Base-by-base conservation (phyloP, 768 basidiomycete genomes). In the Naganishia vaughanmartiniae region DNA sequence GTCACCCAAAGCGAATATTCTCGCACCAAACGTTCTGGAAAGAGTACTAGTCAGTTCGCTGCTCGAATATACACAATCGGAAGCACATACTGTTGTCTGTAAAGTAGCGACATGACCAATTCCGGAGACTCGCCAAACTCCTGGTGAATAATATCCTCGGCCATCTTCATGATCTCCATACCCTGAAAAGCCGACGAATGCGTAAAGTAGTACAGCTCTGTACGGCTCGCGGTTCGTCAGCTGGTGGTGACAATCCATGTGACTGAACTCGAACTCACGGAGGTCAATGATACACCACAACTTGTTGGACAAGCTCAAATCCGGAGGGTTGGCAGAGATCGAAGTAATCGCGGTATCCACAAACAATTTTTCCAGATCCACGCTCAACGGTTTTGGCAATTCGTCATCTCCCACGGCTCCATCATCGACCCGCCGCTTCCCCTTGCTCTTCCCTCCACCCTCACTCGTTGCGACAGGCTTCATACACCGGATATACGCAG, bases 181-280 rank as follows among this genome's bases (percentile, higher is more conserved):
- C 48, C 65, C 65, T 66, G 48, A 33, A 33, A 53, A 17, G 65
- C 53, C 48, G 48, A 51, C 15, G 46, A 54, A 54, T 54, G 53
- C 31, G 53, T 66, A 53, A 66, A 66, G 19, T 66, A 54, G 30
- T 66, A 66, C 30, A 66, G 65, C 30, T 66, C 65, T 66, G n/a
- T 28, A n/a, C 9, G 2, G 45, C n/a, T 4, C 9, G 28, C 24
- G 0, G 7, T 3, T 24, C 26, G 10, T 66, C 24, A 57, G 55
- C 48, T 51, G 31, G 28, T 31, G 4, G 31, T 6, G 10, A 15
- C 54, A 11, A 33, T 7, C 31, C 26, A 6, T 28, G 33, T 3
- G 28, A 34, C 12, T 36, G 36, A 10, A 2, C 14, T 6, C 19
- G 12, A 11, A 66, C 65, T 66, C 31, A 66, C 65, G 65, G n/a